Conservation (phyloP, 2,329 filamentous ascomycete species). For the Botrytis hyacinthi region DNA sequence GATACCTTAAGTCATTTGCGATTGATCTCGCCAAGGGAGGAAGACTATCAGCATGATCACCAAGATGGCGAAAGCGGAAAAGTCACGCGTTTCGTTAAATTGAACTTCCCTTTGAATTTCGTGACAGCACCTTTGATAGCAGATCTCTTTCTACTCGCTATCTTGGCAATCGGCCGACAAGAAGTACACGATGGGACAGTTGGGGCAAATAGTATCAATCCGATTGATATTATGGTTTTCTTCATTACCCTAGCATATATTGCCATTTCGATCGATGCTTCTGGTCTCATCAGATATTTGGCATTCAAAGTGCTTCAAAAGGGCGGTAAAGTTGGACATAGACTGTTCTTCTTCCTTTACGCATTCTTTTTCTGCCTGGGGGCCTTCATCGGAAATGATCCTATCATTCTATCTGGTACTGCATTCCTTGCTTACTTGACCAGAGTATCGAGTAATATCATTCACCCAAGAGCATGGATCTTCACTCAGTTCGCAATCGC, state of each 20-base stretch:
- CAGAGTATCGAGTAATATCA: slow-evolving; percentile 69
- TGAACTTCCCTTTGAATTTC: slow-evolving; percentile 66
- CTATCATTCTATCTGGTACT: slow-evolving; percentile 71
- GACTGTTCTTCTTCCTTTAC: slow-evolving; percentile 71
- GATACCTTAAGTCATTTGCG: slow-evolving; percentile 47
- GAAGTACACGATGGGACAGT: slow-evolving; percentile 70
- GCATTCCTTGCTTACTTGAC: slow-evolving; percentile 77
- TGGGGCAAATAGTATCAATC: slow-evolving; percentile 63
- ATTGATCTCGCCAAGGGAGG: slow-evolving; percentile 49
- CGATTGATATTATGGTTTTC: slow-evolving; percentile 72
- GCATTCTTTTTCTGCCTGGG: slow-evolving; percentile 68
- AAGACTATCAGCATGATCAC: slow-evolving; percentile 30
- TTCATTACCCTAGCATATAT: slow-evolving; percentile 74
- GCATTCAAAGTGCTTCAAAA: slow-evolving; percentile 69
- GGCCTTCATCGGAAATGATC: slow-evolving; percentile 71
- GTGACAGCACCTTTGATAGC: slow-evolving; percentile 69
- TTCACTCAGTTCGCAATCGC: slow-evolving; percentile 69
- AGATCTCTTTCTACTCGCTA: slow-evolving; percentile 69
- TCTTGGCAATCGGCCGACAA: slow-evolving; percentile 61
- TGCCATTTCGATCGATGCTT: slow-evolving; percentile 74
- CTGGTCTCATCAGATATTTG: slow-evolving; percentile 67
- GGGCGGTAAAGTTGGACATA: slow-evolving; percentile 64
- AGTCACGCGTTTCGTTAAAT: slow-evolving; percentile 46
- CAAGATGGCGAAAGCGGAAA: slow-evolving; percentile 36
- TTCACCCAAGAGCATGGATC: slow-evolving; percentile 70